Conservation (phyloP, 306 rosid species). For the Vigna unguiculata region DNA sequence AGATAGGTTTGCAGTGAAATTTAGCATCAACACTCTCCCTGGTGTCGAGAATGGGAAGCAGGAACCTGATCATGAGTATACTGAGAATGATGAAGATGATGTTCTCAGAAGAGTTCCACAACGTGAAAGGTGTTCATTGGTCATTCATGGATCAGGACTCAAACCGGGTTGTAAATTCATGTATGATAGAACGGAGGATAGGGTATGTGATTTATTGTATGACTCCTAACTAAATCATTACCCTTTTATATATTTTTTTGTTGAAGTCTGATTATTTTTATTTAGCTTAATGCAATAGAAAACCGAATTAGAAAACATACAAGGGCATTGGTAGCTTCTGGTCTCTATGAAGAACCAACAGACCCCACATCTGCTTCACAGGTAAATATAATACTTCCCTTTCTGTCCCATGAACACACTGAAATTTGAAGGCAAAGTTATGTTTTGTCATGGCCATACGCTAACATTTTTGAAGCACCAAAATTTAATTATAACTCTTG, state of each 20-base stretch:
- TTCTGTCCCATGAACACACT: conserved; percentile 16
- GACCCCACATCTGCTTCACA: conserved; percentile 92
- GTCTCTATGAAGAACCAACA: conserved; percentile 75
- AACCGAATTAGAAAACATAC: conserved; percentile 70
- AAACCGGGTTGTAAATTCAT: conserved; percentile 81
- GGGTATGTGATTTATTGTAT: conserved; percentile 60
- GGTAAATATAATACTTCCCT: conserved; percentile 55
- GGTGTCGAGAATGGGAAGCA: conserved; percentile 49
- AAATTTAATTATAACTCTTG: conserved; percentile 22
- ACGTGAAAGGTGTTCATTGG: conserved; percentile 72
- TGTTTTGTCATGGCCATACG: conserved; percentile 1
- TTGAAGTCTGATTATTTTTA: conserved; percentile 45
- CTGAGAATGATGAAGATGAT: conserved; percentile 68
- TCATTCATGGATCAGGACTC: conserved; percentile 71
- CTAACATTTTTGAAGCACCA: conserved; percentile 8
- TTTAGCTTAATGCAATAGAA: conserved; percentile 83
- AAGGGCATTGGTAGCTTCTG: conserved; percentile 70
- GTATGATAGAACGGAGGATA: conserved; percentile 79
- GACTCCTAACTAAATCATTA: conserved; percentile 28
- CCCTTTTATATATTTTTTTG: conserved; percentile 37
- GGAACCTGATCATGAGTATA: conserved; percentile 53
- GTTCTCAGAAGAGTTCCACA: conserved; percentile 70
- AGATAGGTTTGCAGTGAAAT: conserved; percentile 69
- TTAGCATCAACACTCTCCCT: conserved; percentile 60
- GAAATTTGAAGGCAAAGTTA: conserved; percentile 17